Percentiles rank a stretch among this genome's conserved stretches.
phyloP scores from a whole-genome alignment of 176 grass and related monocot genomes.

The Avena atlantica region DNA sequence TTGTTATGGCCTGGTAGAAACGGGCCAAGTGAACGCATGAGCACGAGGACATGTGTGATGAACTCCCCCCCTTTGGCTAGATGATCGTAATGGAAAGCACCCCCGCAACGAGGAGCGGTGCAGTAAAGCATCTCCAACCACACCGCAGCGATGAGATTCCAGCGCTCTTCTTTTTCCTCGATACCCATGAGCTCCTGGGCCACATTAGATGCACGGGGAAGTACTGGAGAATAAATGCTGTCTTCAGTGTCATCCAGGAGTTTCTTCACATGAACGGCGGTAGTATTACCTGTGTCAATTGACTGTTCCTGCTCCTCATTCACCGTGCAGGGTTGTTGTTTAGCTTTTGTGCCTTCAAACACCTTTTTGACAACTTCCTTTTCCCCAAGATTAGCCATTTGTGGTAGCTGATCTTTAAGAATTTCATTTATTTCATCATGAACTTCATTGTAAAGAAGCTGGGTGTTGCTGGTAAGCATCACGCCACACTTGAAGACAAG shows the following conservation, averaged over 20 bases:
- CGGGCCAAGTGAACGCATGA: slow-evolving; percentile 9
- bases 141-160: too few relatives aligned
- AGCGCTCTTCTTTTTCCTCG: too few relatives aligned
- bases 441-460: background rate
- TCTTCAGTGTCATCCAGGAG: background rate
- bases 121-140: too few relatives aligned
- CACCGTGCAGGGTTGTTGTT: background rate
- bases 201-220: too few relatives aligned
- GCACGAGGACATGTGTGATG: background rate
- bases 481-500: background rate
- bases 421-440: background rate
- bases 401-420: accelerated
- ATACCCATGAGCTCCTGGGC: too few relatives aligned
- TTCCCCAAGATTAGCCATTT: background rate
- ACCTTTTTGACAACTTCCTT: background rate
- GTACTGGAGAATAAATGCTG: background rate
- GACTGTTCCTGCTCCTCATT: accelerated
- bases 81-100: background rate
- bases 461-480: background rate
- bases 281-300: background rate
- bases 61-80: slow-evolving; percentile 1
- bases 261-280: background rate
- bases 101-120: too few relatives aligned
- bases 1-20: background rate
- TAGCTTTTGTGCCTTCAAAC: background rate